Conservation (phyloP, 352 stramenopile species). For the Aphanomyces astaci region DNA sequence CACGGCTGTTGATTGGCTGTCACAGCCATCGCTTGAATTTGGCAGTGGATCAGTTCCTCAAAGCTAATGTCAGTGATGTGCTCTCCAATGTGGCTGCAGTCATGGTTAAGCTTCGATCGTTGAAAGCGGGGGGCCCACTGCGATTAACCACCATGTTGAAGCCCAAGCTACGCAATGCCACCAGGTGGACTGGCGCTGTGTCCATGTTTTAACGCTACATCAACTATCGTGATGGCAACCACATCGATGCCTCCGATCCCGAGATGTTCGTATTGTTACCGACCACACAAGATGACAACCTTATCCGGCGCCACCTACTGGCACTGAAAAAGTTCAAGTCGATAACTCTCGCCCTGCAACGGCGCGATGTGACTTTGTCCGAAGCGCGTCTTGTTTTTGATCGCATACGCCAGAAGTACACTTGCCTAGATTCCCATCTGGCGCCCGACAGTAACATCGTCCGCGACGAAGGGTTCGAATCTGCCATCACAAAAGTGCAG, state of each 20-base stretch:
- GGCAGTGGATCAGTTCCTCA: not conserved
- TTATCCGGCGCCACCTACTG: not conserved
- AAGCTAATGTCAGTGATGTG: not conserved
- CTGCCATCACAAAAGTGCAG: not conserved
- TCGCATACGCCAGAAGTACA: not conserved
- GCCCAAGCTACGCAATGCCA: not conserved
- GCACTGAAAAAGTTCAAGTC: not conserved
- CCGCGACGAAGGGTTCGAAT: not conserved
- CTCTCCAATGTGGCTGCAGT: not conserved
- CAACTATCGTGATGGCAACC: too few relatives aligned
- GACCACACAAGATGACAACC: not conserved
- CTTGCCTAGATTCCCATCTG: not conserved
- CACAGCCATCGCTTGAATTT: not conserved
- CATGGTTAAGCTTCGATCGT: not conserved
- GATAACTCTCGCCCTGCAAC: not conserved
- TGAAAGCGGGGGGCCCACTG: not conserved
- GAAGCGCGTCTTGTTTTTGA: not conserved
- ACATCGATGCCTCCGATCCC: not conserved
- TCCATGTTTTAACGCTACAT: not conserved
- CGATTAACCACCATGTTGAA: not conserved
- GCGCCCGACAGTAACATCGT: not conserved
- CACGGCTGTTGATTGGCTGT: not conserved
- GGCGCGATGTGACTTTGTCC: not conserved
- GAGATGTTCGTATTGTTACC: not conserved
- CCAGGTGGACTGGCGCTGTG: not conserved